These are phyloP conservation scores for Magnaporthiopsis poae DNA, from an alignment of 2,329 filamentous ascomycete species.

Conservation along the genomic window DNA sequence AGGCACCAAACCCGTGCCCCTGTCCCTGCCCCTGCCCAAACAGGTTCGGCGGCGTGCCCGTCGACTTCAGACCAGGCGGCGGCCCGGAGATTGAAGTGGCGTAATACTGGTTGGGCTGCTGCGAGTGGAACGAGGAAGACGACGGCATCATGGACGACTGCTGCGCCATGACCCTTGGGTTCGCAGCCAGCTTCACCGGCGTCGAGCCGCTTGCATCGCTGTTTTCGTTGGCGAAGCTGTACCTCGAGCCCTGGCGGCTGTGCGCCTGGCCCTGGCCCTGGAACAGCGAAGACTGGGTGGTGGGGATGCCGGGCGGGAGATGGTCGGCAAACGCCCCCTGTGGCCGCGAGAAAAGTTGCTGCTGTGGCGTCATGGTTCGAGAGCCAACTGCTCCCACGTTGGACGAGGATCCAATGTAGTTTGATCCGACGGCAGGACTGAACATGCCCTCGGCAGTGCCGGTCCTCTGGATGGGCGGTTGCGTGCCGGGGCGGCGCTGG, in stretches of 20 bases:
- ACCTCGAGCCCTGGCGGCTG: slow-evolving; percentile 74
- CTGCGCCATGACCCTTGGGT: slow-evolving; percentile 71
- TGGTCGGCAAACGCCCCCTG: slow-evolving; percentile 25
- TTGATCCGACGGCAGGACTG: slow-evolving; percentile 39
- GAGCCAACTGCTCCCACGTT: slow-evolving; percentile 52
- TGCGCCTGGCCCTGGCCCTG: slow-evolving; percentile 52
- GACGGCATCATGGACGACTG: slow-evolving; percentile 81
- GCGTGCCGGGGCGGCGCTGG: slow-evolving; percentile 57
- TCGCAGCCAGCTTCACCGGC: slow-evolving; percentile 66
- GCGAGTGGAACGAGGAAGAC: slow-evolving; percentile 43
- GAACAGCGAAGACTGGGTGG: slow-evolving; percentile 40
- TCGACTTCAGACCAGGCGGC: slow-evolving; percentile 88
- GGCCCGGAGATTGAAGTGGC: slow-evolving; percentile 79
- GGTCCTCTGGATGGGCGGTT: slow-evolving; percentile 65
- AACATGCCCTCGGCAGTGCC: slow-evolving; percentile 41
- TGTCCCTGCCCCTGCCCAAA: slow-evolving; percentile 60
- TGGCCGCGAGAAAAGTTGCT: slow-evolving; percentile 52
- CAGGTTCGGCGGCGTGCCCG: slow-evolving; percentile 87
- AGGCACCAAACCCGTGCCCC: slow-evolving; percentile 40
- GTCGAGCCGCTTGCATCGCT: slow-evolving; percentile 48
- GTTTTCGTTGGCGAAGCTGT: slow-evolving; percentile 71
- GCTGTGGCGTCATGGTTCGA: slow-evolving; percentile 66
- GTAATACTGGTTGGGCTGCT: slow-evolving; percentile 64
- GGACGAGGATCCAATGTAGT: slow-evolving; percentile 38
- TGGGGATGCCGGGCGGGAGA: slow-evolving; percentile 46